These are phyloP conservation scores for Acephala macrosclerotiorum DNA, from an alignment of 2,329 filamentous ascomycete genomes.

Conservation along the genomic window DNA sequence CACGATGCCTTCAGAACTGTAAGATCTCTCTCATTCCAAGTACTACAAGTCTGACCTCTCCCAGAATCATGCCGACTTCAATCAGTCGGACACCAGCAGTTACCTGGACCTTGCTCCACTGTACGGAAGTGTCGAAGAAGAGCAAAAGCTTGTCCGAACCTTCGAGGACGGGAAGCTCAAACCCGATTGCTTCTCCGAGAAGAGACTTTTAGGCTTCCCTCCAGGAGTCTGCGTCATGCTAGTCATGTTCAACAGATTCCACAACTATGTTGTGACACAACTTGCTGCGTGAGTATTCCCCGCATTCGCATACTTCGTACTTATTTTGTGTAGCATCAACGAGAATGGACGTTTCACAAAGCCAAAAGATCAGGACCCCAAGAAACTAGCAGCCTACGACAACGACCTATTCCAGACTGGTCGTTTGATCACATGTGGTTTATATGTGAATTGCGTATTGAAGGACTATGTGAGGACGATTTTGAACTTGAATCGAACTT, in stretches of 20 bases:
- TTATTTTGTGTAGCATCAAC: constrained; percentile 67
- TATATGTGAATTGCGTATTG: constrained; percentile 82
- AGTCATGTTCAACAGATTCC: constrained; percentile 76
- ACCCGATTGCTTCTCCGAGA: constrained; percentile 75
- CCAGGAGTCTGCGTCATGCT: constrained; percentile 75
- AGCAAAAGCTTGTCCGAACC: constrained; percentile 60
- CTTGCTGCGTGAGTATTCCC: constrained; percentile 60
- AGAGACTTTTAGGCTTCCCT: constrained; percentile 73
- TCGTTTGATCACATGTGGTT: constrained; percentile 74
- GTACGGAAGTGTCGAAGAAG: constrained; percentile 69
- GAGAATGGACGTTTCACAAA: constrained; percentile 80
- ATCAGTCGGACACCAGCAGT: constrained; percentile 72
- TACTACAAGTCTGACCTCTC: constrained; percentile 7
- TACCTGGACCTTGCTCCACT: constrained; percentile 78
- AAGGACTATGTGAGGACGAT: constrained; percentile 81
- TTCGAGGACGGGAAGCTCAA: constrained; percentile 77
- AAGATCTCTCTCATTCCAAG: constrained; percentile 10
- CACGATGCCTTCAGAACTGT: constrained; percentile 70
- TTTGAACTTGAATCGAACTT: constrained; percentile 41
- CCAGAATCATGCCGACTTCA: constrained; percentile 63
- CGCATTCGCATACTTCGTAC: not conserved
- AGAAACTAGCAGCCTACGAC: constrained; percentile 72
- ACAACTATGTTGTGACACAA: constrained; percentile 84
- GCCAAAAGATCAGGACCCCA: constrained; percentile 61
- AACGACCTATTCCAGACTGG: constrained; percentile 83